Conservation (phyloP, 441 rosid species). For the Corymbia citriodora region DNA sequence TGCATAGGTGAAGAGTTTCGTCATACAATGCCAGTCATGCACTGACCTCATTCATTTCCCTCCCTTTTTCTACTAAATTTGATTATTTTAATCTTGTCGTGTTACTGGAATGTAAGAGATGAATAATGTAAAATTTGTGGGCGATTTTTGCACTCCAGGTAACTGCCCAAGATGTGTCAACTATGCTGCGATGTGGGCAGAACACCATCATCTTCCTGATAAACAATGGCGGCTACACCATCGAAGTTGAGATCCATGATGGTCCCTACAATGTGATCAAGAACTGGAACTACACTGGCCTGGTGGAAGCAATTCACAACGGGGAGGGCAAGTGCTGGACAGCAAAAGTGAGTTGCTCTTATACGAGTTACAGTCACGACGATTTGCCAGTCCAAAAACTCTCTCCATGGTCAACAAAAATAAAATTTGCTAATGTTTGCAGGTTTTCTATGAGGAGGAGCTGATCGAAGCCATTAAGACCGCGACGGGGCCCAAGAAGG, state of each 20-base stretch:
- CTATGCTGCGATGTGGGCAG: conserved; percentile 8
- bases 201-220: conserved; percentile 4
- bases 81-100: not conserved
- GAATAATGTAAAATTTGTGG: not conserved
- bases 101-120: not conserved
- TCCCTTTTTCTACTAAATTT: not conserved
- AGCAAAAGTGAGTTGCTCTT: not conserved
- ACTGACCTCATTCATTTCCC: not conserved
- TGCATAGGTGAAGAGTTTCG: not conserved
- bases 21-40: not conserved
- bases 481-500: conserved; percentile 25
- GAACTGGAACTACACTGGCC: conserved; percentile 8
- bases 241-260: not conserved
- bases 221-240: conserved; percentile 6
- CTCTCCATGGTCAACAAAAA: not conserved
- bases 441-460: conserved; percentile 19
- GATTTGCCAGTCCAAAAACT: not conserved
- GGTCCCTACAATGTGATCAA: conserved; percentile 12
- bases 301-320: not conserved
- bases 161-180: conserved; percentile 5
- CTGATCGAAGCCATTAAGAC: conserved; percentile 57
- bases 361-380: not conserved
- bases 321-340: not conserved
- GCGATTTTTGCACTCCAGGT: not conserved
- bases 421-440: not conserved